Evolutionary conservation across 2,329 filamentous ascomycete species (phyloP), one percentile per base, ranked within the genome.

Genomic region (Aspergillus uvarum): DNA sequence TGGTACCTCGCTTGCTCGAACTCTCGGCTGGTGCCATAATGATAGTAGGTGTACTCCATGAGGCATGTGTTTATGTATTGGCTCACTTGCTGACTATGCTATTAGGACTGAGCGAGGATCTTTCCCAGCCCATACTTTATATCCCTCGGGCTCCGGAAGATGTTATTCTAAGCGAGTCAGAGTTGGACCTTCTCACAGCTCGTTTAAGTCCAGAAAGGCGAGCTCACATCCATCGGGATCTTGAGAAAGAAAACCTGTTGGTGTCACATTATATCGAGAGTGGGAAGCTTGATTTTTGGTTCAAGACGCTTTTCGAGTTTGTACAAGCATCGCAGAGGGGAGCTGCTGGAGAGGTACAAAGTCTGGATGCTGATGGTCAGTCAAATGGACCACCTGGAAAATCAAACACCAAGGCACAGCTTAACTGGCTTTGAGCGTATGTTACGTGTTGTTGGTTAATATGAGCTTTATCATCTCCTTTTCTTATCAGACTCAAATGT

Each of bases 251-350:
- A 76, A 89, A 94, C 70, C 82, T 83, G 61, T 72, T 84, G 11
- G 80, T 97, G 44, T 78, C 81, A 54, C 81, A 82, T 54, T 86
- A 86, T 70, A 81, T 95, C 21, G 84, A 89, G 58, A 87, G 87
- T 72, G 82, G 86, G 60, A 83, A 87, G 42, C 82, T 96, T 11
- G 85, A 87, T 6, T 82, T 88, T 58, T 96, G 93, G 90, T 82
- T 83, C 60, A 73, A 71, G 16, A 70, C 71, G 52, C 64, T 76
- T 29, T 47, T 69, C 7, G 59, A 66, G 31, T 70, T 65, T 38
- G 59, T 68, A 16, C 55, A 59, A 50, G 54, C 64, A 48, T 53
- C 54, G 19, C 42, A 21, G 19, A 44, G 11, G 49, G 21, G 19
- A 26, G 19, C 48, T 51, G 19, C 11, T 11, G 47, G 49, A 11